Conservation (phyloP, 495 filamentous ascomycete genomes). For the Venustampulla echinocandica region DNA sequence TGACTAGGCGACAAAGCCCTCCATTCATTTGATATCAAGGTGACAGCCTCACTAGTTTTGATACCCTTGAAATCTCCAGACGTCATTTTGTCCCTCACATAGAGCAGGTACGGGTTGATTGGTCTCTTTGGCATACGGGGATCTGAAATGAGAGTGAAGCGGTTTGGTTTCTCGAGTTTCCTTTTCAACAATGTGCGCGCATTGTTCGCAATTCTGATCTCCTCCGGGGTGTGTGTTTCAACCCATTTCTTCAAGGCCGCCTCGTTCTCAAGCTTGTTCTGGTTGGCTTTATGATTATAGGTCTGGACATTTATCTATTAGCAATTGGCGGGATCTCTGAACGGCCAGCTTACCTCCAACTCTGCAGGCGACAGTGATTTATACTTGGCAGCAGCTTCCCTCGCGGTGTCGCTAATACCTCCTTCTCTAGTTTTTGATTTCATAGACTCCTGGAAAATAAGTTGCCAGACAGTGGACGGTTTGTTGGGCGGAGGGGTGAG, state of each 20-base stretch:
- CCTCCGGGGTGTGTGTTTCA: conserved; percentile 41
- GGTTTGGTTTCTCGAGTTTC: conserved; percentile 15
- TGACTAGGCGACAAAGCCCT: conserved; percentile 40
- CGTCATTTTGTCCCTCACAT: conserved; percentile 32
- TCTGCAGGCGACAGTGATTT: conserved; percentile 13
- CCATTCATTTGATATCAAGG: conserved; percentile 41
- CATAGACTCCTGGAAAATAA: not conserved
- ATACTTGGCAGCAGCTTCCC: conserved; percentile 11
- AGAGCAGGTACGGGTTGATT: conserved; percentile 29
- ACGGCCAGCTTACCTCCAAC: conserved; percentile 15
- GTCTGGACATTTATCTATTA: conserved; percentile 31
- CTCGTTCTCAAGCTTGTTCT: conserved; percentile 33
- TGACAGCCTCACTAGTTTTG: conserved; percentile 20
- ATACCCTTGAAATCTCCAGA: conserved; percentile 45
- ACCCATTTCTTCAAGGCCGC: conserved; percentile 44
- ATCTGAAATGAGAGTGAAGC: conserved; percentile 34
- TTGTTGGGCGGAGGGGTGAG: conserved; percentile 3
- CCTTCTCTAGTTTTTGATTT: not conserved
- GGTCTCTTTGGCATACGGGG: conserved; percentile 43
- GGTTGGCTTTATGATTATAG: conserved; percentile 42
- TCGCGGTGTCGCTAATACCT: not conserved
- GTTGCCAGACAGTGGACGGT: conserved; percentile 1
- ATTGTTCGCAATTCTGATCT: conserved; percentile 51
- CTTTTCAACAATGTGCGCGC: conserved; percentile 40
- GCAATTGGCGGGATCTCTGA: not conserved